Percentiles rank a stretch among this genome's conserved stretches.
These are phyloP conservation scores for Viridothelium virens DNA, from an alignment of 495 filamentous ascomycete species.

Conservation along the genomic window DNA sequence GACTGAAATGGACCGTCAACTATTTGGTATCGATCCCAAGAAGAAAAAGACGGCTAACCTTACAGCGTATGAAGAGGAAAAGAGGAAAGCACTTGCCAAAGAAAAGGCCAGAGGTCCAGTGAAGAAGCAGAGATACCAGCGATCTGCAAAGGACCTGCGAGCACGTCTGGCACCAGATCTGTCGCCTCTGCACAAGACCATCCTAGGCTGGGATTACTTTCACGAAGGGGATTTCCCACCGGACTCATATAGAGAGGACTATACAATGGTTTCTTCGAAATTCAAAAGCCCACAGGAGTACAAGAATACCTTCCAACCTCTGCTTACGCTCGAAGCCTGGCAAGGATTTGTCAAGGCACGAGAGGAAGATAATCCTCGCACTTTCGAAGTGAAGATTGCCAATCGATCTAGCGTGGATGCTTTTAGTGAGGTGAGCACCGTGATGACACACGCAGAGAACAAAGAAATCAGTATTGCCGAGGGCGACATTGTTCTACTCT, in stretches of 20 bases:
- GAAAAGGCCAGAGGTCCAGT: slow-evolving; percentile 55
- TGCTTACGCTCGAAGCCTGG: slow-evolving; percentile 92
- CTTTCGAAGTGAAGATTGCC: slow-evolving; percentile 75
- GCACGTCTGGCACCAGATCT: slow-evolving; percentile 86
- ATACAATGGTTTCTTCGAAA: slow-evolving; percentile 62
- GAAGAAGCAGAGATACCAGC: slow-evolving; percentile 65
- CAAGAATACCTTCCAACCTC: slow-evolving; percentile 79
- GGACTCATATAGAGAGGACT: slow-evolving; percentile 55
- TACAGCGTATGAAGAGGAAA: slow-evolving; percentile 33
- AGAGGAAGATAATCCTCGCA: slow-evolving; percentile 71
- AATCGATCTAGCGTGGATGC: slow-evolving; percentile 83
- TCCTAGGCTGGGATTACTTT: slow-evolving; percentile 91
- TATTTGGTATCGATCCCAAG: slow-evolving; percentile 22
- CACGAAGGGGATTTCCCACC: slow-evolving; percentile 78
- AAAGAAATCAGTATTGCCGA: slow-evolving; percentile 68
- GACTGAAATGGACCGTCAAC: slow-evolving; percentile 22
- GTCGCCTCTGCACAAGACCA: slow-evolving; percentile 70
- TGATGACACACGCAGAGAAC: slow-evolving; percentile 58
- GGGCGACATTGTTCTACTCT: slow-evolving; percentile 82
- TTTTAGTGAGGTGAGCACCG: slow-evolving; percentile 83
- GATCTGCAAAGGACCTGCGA: slow-evolving; percentile 86
- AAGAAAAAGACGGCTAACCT: slow-evolving; percentile 21
- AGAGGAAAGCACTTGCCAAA: slow-evolving; percentile 31
- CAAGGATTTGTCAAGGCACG: slow-evolving; percentile 82
- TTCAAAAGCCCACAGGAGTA: slow-evolving; percentile 72